Conservation (phyloP, 768 basidiomycete genomes). For the Mycena belliarum region DNA sequence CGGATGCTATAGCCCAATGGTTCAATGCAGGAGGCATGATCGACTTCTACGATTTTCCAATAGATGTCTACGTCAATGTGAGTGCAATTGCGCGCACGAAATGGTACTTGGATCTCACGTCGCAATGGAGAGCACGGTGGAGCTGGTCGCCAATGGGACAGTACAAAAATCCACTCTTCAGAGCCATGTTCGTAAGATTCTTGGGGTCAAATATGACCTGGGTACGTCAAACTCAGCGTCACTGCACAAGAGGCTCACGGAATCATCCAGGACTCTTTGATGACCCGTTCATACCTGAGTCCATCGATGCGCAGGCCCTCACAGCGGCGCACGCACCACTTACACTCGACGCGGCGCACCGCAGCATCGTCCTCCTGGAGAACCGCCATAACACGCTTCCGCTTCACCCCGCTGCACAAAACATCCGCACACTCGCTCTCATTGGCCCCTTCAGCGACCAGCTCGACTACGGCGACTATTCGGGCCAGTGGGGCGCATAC, state of each 20-base stretch:
- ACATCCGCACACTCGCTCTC: conserved; percentile 23
- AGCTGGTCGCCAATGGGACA: conserved; percentile 22
- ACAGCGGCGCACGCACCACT: conserved; percentile 22
- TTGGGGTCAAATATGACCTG: conserved; percentile 27
- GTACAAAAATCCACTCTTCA: conserved; percentile 22
- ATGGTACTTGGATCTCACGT: background rate
- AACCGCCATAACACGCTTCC: conserved; percentile 27
- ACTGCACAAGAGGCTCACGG: background rate
- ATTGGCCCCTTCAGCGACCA: conserved; percentile 27
- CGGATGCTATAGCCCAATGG: conserved; percentile 29
- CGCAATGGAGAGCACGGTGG: conserved; percentile 15
- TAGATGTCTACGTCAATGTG: conserved; percentile 25
- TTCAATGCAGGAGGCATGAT: conserved; percentile 29
- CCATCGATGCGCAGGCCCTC: conserved; percentile 19
- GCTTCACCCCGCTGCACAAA: conserved; percentile 11
- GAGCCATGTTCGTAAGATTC: conserved; percentile 21
- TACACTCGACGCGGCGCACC: conserved; percentile 28
- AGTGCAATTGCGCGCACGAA: background rate
- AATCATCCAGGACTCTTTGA: conserved; percentile 16
- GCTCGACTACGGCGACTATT: conserved; percentile 29
- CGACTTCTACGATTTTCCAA: conserved; percentile 26
- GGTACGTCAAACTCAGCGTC: conserved; percentile 9
- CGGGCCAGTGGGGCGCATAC: conserved; percentile 26
- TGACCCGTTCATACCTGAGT: conserved; percentile 20
- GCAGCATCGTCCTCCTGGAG: conserved; percentile 27